Evolutionary conservation across 2,329 filamentous ascomycete genomes (phyloP).

Genomic region (Periglandula ipomoeae): DNA sequence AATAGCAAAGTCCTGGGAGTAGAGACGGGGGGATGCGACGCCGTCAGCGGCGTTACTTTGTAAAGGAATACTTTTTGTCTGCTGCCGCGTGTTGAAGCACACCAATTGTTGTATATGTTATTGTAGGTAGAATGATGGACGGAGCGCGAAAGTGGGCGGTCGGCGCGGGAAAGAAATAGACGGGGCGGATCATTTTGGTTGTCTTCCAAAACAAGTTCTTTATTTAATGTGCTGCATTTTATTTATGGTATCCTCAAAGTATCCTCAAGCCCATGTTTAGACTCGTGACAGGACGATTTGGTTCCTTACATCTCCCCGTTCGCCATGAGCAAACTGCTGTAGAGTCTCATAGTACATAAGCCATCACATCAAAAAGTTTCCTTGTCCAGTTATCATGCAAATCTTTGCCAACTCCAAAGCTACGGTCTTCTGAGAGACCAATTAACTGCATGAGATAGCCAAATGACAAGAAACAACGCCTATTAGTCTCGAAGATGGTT

Average conservation of each 20-base stretch:
- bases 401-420: no score
- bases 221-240: neutral
- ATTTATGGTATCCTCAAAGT: neutral
- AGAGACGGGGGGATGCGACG: neutral
- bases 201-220: slow-evolving; percentile 19
- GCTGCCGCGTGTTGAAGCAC: slow-evolving; percentile 10
- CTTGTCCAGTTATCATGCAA: no score
- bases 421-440: no score
- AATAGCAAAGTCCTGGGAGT: neutral
- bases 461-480: neutral
- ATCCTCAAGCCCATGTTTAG: no score
- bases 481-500: slow-evolving; percentile 32
- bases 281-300: no score
- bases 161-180: slow-evolving; percentile 8
- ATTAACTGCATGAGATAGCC: neutral
- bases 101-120: slow-evolving; percentile 28
- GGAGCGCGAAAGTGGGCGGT: slow-evolving; percentile 15
- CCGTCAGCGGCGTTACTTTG: neutral
- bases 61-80: slow-evolving; percentile 3
- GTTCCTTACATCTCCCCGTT: no score
- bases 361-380: neutral
- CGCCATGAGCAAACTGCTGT: neutral
- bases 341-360: neutral
- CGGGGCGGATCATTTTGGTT: slow-evolving; percentile 5
- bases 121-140: slow-evolving; percentile 18